Evolutionary conservation across 495 filamentous ascomycete species (phyloP), one percentile per base, ranked within the genome.

Genomic region (Rhizodiscina lignyota): DNA sequence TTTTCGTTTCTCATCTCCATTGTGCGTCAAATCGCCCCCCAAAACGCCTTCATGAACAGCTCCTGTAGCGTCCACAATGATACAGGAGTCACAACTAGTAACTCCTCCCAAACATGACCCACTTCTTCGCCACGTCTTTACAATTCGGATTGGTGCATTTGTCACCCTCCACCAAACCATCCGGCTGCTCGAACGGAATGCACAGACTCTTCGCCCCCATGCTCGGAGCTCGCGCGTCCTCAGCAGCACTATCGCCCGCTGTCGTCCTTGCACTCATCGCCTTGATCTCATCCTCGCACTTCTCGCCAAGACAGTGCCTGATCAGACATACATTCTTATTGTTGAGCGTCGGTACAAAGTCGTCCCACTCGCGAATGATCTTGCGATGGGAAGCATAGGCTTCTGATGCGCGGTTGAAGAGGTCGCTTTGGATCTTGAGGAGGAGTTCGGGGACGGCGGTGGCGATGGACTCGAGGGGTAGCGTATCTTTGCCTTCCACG

Each of bases 191-290:
- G 51, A 93, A 93, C 16, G 91, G 89, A 66, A 97, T 94, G 56
- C 89, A 97, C 48, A 97, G 66, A 41, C 74, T 80, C 73, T 97
- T 97, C 49, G 89, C 91, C 41, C 89, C 89, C 91, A 96, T 96
- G 43, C 72, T 77, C 31, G 91, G 89, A 15, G 79, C 80, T 48
- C 73, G 76, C 45, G 79, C 66, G 48, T 85, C 82, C 43, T 83
- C 74, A 10, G 82, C 70, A 18, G 41, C 37, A 23, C 62, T 67
- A 33, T 75, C 78, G 26, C 68, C 63, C 13, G 69, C 63, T 35
- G 65, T 64, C 50, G 71, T 79, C 34, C 79, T 70, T 17, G 74
- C 78, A 42, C 80, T 89, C 53, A 77, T 57, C 30, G 91, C 83
- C 66, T 97, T 97, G 63, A 97, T 80, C 55, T 77, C 64, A 48